Evolutionary conservation across 495 filamentous ascomycete genomes (phyloP).

Genomic region (Xylaria longipes): DNA sequence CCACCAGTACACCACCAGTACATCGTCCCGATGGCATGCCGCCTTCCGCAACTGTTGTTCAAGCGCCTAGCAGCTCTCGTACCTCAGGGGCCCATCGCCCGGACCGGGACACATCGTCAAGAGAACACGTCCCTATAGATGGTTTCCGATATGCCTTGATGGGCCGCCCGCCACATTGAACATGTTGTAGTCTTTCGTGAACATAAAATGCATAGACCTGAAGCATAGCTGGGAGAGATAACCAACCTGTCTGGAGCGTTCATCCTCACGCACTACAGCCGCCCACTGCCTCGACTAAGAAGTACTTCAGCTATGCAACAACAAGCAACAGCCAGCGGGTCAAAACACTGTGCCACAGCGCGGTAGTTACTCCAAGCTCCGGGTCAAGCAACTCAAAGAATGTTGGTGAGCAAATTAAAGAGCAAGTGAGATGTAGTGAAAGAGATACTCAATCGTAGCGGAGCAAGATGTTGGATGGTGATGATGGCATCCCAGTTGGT

Average conservation of each 20-base stretch:
- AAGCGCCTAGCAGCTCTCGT: background rate
- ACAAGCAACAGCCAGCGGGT: background rate
- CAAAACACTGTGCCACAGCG: background rate
- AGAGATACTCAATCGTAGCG: background rate
- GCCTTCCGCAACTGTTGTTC: background rate
- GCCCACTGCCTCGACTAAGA: background rate
- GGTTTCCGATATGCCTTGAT: background rate
- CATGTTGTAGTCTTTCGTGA: background rate
- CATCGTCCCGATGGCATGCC: background rate
- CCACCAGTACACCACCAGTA: too few relatives aligned
- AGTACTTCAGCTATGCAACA: background rate
- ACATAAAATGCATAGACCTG: background rate
- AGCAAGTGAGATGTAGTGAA: conserved; percentile 2
- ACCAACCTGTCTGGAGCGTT: conserved; percentile 75
- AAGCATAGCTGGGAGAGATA: conserved; percentile 21
- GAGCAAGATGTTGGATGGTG: background rate
- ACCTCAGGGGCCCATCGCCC: too few relatives aligned
- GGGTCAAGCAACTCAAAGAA: background rate
- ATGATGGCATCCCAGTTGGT: background rate
- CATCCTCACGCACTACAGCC: conserved; percentile 53
- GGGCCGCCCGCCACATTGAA: background rate
- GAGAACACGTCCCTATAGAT: background rate
- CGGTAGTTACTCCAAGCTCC: background rate
- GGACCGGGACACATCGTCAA: background rate
- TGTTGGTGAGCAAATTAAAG: background rate